Percentiles rank a stretch among this genome's conserved stretches.
Evolutionary conservation across 441 rosid genomes (phyloP).

Genomic region (Syzygium syzygioides): DNA sequence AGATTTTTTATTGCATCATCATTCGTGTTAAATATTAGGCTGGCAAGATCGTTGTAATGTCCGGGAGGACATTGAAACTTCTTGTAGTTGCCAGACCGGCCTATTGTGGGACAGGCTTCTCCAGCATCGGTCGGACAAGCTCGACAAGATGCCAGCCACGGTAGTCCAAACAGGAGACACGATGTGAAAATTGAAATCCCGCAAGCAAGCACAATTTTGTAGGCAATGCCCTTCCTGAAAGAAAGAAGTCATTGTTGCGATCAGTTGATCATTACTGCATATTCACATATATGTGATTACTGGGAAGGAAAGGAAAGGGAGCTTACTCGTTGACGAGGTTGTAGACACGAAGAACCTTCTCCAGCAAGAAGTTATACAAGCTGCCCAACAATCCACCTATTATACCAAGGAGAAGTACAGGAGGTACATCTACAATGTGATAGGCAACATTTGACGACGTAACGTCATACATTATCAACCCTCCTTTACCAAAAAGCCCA

Average conservation of each 20-base stretch:
- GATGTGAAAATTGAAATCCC: conserved; percentile 70
- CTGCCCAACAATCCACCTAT: conserved; percentile 86
- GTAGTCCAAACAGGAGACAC: conserved; percentile 85
- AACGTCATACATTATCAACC: conserved; percentile 79
- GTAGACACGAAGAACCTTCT: conserved; percentile 63
- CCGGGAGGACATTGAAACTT: conserved; percentile 74
- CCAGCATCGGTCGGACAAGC: conserved; percentile 58
- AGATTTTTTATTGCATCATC: conserved; percentile 85
- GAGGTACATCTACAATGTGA: conserved; percentile 69
- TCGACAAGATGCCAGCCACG: conserved; percentile 76
- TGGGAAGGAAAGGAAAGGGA: background rate
- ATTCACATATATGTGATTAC: background rate
- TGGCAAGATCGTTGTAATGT: conserved; percentile 82
- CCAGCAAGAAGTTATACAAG: conserved; percentile 57
- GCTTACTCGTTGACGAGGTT: conserved; percentile 62
- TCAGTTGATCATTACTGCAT: background rate
- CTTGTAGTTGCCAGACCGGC: conserved; percentile 85
- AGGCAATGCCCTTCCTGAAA: conserved; percentile 54
- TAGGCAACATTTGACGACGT: conserved; percentile 60
- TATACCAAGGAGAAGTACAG: conserved; percentile 68
- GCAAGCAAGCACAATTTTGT: conserved; percentile 54
- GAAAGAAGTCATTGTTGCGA: conserved; percentile 4
- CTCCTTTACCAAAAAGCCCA: conserved; percentile 88
- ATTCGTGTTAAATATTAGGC: conserved; percentile 86
- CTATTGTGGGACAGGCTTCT: conserved; percentile 84